Percentiles rank a stretch among this genome's conserved stretches.
Evolutionary conservation across 495 filamentous ascomycete genomes (phyloP).

Genomic region (Amphirosellinia nigrospora): DNA sequence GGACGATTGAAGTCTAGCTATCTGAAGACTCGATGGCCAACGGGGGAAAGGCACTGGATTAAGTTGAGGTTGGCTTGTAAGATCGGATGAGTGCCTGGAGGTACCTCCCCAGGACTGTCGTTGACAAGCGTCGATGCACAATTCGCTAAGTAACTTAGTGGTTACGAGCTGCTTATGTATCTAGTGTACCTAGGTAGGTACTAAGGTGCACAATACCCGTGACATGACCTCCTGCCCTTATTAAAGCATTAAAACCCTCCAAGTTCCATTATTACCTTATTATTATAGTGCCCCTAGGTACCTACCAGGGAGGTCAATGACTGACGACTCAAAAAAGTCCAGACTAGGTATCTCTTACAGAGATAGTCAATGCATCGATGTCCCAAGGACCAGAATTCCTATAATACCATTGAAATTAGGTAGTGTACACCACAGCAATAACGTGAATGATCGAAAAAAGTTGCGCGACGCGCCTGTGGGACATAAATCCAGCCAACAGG

Average conservation of each 20-base stretch:
- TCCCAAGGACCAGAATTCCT: neutral
- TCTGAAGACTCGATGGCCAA: neutral
- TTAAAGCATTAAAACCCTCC: too few relatives aligned
- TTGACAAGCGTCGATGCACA: neutral
- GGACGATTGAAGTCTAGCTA: neutral
- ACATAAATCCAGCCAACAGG: constrained; percentile 8
- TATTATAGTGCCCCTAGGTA: neutral
- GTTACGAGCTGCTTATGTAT: neutral
- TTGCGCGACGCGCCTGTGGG: constrained; percentile 15
- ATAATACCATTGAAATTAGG: neutral
- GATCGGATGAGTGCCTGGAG: neutral
- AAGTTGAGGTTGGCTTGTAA: neutral
- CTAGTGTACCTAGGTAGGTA: too few relatives aligned
- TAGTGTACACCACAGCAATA: neutral
- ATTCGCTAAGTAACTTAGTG: neutral
- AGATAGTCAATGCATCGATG: neutral
- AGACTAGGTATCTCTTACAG: neutral
- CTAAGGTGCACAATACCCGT: too few relatives aligned
- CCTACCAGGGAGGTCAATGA: too few relatives aligned
- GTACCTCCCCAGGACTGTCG: neutral
- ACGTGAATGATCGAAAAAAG: neutral
- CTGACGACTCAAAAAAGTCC: too few relatives aligned
- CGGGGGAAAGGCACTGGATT: neutral
- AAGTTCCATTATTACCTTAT: too few relatives aligned
- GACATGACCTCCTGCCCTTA: too few relatives aligned